A percentile compares a stretch with the other conserved stretches of the same genome.
Conservation (phyloP, 2,329 filamentous ascomycete genomes). For the Arthrocladium fulminans region DNA sequence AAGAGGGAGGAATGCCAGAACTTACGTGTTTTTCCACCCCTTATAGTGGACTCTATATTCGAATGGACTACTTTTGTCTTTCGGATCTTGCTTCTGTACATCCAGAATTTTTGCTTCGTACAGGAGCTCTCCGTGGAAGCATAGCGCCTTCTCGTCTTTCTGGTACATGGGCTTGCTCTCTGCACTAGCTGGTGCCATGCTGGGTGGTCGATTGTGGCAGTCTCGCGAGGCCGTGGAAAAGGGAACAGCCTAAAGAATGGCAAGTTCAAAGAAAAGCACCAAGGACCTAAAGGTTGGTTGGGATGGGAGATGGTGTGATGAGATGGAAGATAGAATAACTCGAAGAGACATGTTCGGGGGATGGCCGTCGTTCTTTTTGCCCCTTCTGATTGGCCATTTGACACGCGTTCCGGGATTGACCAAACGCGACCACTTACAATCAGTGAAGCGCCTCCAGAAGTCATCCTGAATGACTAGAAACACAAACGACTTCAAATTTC, state of each 20-base stretch:
- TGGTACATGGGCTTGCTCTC: slow-evolving; percentile 45
- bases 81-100: slow-evolving; percentile 52
- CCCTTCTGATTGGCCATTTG: slow-evolving; percentile 6
- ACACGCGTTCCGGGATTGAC: background rate
- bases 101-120: slow-evolving; percentile 97
- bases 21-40: slow-evolving; percentile 91
- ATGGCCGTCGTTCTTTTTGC: slow-evolving; percentile 1
- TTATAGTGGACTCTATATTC: slow-evolving; percentile 97
- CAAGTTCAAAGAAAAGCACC: background rate
- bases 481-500: no score
- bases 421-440: background rate
- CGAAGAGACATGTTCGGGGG: background rate
- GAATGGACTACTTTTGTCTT: slow-evolving; percentile 63
- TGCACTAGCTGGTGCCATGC: slow-evolving; percentile 48
- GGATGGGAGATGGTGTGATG: background rate
- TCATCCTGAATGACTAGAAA: no score
- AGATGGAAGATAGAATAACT: background rate
- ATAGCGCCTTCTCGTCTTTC: slow-evolving; percentile 85
- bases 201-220: slow-evolving; percentile 30
- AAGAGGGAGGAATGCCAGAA: slow-evolving; percentile 12
- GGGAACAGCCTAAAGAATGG: background rate
- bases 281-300: background rate
- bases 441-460: no score
- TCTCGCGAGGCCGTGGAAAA: background rate
- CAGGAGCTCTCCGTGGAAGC: slow-evolving; percentile 93